Base-by-base conservation (phyloP, 306 rosid species). In the Pachyrhizus erosus region DNA sequence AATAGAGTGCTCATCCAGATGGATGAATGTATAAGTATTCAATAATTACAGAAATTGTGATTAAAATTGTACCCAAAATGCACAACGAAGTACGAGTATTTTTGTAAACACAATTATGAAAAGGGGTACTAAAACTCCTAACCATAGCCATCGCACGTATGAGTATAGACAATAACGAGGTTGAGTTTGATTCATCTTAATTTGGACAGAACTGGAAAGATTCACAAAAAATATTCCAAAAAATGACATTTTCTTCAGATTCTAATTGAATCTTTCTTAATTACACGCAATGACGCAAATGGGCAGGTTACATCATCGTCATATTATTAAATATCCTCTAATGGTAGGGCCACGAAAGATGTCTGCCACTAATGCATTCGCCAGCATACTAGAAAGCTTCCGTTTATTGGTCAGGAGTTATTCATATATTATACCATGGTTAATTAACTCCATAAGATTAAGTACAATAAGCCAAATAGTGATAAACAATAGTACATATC, bases 301-400 rank as follows among this genome's bases (percentile, higher is more conserved):
- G 37, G 42, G 18, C 5, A 70, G 84, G 7, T 62, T 46, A 58
- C 14, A 42, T 52, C 24, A 51, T 7, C 55, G 48, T 34, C 29
- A 58, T 17, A 27, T 34, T 17, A 27, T 34, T 71, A 52, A 73
- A 70, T 70, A 33, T 65, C 17, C 26, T 64, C 29, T 64, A 37
- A 80, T 84, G 65, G 87, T 84, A 40, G 87, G 74, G 81, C 81
- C 87, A 76, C 27, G 39, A 61, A 57, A 3, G 45, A 55, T 87
- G 87, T 40, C 3, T 2, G 27, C 87, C 89, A 80, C 85, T 20
- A 76, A 76, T 15, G 26, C 75, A 76, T 64, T 71, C 24, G 14
- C 55, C 21, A 55, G 0, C 57, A 17, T 80, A 76, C 80, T 8
- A 69, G 21, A 80, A 80, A 55, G 14, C 29, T 27, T 48, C 29